These are phyloP conservation scores for Iris pallida DNA, from an alignment of 116 monocot species.

Conservation along the genomic window DNA sequence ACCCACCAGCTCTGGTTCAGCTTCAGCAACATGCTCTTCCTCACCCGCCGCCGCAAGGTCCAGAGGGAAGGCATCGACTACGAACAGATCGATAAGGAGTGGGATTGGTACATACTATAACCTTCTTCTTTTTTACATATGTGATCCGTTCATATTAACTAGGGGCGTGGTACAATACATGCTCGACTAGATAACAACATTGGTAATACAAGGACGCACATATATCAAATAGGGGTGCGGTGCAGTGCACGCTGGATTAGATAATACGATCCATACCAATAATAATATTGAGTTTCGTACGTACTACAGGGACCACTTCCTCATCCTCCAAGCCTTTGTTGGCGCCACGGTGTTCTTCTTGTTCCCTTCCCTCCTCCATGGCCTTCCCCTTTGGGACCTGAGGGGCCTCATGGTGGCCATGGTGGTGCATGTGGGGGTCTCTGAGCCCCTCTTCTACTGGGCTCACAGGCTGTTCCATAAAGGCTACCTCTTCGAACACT, in stretches of 20 bases:
- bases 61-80: conserved; percentile 68
- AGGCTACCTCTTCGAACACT: conserved; percentile 38
- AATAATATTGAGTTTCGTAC: not conserved
- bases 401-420: conserved; percentile 41
- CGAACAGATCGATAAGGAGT: conserved; percentile 81
- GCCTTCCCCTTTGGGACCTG: conserved; percentile 39
- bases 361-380: conserved; percentile 21
- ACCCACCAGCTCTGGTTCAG: conserved; percentile 59
- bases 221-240: too few species aligned
- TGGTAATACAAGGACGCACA: too few species aligned
- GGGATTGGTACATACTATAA: conserved; percentile 66
- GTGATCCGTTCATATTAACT: too few species aligned
- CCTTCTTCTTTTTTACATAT: too few species aligned
- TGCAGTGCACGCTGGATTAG: too few species aligned
- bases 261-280: too few species aligned
- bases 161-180: too few species aligned
- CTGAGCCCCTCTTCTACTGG: conserved; percentile 79
- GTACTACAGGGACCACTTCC: conserved; percentile 74
- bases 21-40: conserved; percentile 73
- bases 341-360: conserved; percentile 29
- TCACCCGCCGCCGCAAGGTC: conserved; percentile 61
- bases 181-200: too few species aligned
- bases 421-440: conserved; percentile 53
- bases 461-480: conserved; percentile 58
- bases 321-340: conserved; percentile 71